phyloP scores from a whole-genome alignment of 805 yeast genomes.

The Yarrowia divulgata region DNA sequence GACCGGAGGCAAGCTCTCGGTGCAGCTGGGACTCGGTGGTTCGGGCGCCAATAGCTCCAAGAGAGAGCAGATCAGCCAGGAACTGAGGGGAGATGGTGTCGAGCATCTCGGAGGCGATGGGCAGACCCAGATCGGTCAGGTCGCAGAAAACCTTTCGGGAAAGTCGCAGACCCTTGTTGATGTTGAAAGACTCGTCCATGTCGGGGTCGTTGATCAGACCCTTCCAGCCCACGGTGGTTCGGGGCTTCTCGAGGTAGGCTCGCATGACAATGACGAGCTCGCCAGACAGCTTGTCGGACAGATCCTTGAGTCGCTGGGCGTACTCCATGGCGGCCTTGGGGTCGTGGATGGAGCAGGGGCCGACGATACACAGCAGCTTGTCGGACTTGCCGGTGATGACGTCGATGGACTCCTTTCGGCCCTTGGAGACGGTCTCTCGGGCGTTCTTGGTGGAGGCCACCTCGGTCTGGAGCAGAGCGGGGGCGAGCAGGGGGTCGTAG shows the following conservation, averaged over 20 bases:
- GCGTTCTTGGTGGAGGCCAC: conserved; percentile 68
- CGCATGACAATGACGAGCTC: conserved; percentile 92
- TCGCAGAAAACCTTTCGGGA: conserved; percentile 86
- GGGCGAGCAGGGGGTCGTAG: conserved; percentile 93
- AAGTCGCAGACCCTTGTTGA: conserved; percentile 89
- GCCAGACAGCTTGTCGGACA: conserved; percentile 71
- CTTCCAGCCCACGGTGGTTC: conserved; percentile 99
- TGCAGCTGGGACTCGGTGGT: conserved; percentile 98
- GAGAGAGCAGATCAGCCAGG: conserved; percentile 85
- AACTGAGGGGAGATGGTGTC: conserved; percentile 98
- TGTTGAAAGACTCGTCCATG: conserved; percentile 87
- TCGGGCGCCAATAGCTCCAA: conserved; percentile 99
- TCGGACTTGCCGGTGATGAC: conserved; percentile 81
- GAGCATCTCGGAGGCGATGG: conserved; percentile 97
- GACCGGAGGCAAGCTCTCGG: conserved; percentile 96
- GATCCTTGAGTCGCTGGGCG: conserved; percentile 69
- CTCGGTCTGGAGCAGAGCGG: conserved; percentile 88
- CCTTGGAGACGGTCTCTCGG: conserved; percentile 69
- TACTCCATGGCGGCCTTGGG: conserved; percentile 88
- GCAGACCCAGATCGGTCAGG: conserved; percentile 78
- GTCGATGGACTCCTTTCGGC: conserved; percentile 78
- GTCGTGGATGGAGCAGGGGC: conserved; percentile 98
- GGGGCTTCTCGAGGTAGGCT: conserved; percentile 97
- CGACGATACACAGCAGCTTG: conserved; percentile 85
- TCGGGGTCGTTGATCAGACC: conserved; percentile 98